Evolutionary conservation across 1,139 yeast genomes (phyloP).

Genomic region (Geotrichum citri-aurantii): DNA sequence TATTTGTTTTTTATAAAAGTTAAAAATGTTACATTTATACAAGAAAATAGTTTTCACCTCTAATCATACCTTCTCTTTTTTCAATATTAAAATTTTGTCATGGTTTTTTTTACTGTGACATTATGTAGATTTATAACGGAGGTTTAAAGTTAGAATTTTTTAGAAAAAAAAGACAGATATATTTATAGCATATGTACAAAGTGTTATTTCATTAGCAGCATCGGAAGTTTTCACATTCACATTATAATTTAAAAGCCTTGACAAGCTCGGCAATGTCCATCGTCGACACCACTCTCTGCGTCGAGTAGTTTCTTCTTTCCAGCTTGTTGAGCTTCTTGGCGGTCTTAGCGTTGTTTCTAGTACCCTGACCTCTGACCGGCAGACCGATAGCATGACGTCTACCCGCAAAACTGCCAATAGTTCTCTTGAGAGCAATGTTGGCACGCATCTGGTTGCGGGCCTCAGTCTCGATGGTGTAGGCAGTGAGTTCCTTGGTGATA

Average conservation of each 20-base stretch:
- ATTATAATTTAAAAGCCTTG: not conserved
- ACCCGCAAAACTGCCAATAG: slow-evolving; percentile 84
- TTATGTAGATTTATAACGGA: no score
- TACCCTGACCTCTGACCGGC: slow-evolving; percentile 92
- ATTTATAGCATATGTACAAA: not conserved
- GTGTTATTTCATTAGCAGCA: not conserved
- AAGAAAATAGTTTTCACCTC: no score
- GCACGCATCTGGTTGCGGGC: slow-evolving; percentile 71
- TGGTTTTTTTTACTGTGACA: no score
- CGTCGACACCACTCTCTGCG: not conserved
- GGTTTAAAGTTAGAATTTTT: no score
- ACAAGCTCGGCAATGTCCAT: not conserved
- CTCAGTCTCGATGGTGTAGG: slow-evolving; percentile 78
- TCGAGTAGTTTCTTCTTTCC: slow-evolving; percentile 16
- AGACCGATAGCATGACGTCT: slow-evolving; percentile 75
- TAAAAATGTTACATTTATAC: not conserved
- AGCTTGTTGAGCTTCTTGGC: slow-evolving; percentile 75
- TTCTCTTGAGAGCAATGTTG: slow-evolving; percentile 73
- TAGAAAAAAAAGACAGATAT: not conserved
- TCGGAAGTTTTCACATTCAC: not conserved
- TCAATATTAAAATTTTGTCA: no score
- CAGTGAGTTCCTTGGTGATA: slow-evolving; percentile 79
- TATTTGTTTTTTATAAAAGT: not conserved
- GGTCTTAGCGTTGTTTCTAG: slow-evolving; percentile 83
- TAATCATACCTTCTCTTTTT: no score